Percentiles rank a stretch among this genome's conserved stretches.
Evolutionary conservation across 352 stramenopile species (phyloP).

Genomic region (Thraustochytrium sp.): DNA sequence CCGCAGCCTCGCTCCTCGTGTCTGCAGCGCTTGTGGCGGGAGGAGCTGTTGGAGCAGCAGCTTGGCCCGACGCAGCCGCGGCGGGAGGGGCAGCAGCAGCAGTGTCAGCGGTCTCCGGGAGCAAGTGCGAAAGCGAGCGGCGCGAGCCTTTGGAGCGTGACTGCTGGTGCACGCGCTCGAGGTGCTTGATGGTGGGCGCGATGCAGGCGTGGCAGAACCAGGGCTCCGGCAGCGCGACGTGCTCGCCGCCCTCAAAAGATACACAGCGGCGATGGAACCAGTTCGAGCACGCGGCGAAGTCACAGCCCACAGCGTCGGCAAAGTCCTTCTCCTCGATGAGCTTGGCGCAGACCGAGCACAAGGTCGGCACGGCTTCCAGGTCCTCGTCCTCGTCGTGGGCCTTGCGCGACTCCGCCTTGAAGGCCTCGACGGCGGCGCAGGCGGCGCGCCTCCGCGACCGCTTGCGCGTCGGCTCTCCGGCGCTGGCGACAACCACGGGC

Average conservation of each 20-base stretch:
- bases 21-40: no score
- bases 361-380: background rate
- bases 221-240: background rate
- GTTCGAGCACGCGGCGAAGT: background rate
- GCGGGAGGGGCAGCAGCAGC: background rate
- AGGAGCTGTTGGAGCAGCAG: background rate
- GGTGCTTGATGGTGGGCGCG: background rate
- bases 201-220: constrained; percentile 27
- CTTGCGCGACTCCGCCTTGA: background rate
- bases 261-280: constrained; percentile 4
- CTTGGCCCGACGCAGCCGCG: background rate
- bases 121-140: background rate
- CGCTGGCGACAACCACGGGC: no score
- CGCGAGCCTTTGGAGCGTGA: background rate
- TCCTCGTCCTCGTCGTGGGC: background rate
- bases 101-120: background rate
- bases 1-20: no score
- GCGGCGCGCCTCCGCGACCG: background rate
- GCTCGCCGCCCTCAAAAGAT: background rate
- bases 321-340: background rate
- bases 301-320: background rate
- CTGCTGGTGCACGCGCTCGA: background rate
- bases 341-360: background rate
- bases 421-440: background rate
- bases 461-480: no score